Evolutionary conservation across 2,329 filamentous ascomycete genomes (phyloP).

Genomic region (Calonectria hawksworthii): DNA sequence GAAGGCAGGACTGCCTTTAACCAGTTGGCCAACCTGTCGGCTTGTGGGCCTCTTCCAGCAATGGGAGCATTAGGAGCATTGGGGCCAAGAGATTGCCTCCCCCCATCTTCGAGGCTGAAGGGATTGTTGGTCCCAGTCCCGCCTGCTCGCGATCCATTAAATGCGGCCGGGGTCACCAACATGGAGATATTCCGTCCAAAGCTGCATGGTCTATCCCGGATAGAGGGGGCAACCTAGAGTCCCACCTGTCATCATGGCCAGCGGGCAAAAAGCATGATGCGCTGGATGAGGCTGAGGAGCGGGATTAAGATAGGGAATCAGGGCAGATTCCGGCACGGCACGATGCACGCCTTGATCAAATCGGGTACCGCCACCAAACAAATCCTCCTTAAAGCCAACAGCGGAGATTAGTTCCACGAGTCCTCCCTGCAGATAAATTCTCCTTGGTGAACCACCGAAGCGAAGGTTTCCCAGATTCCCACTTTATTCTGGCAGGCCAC

Average conservation of each 20-base stretch:
- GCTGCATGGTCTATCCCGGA: background rate
- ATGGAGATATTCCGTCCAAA: background rate
- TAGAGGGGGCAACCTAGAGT: background rate
- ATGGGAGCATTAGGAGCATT: too few species aligned
- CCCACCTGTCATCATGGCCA: background rate
- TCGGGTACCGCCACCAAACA: background rate
- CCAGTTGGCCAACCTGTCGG: background rate
- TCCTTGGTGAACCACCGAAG: background rate
- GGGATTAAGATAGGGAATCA: background rate
- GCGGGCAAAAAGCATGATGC: background rate
- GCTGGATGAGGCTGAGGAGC: background rate
- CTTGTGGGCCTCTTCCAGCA: background rate
- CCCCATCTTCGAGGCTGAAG: background rate
- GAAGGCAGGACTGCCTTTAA: background rate
- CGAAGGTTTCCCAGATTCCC: background rate
- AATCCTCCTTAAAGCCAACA: background rate
- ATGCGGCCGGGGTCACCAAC: background rate
- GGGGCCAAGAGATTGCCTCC: slow-evolving; percentile 2
- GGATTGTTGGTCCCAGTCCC: background rate
- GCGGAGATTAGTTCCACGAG: background rate
- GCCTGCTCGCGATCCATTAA: slow-evolving; percentile 7
- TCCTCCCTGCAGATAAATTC: background rate
- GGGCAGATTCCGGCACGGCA: background rate
- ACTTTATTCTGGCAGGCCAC: background rate
- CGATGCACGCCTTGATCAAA: background rate